Evolutionary conservation across 352 stramenopile species (phyloP).

Genomic region (Phytophthora syringae): DNA sequence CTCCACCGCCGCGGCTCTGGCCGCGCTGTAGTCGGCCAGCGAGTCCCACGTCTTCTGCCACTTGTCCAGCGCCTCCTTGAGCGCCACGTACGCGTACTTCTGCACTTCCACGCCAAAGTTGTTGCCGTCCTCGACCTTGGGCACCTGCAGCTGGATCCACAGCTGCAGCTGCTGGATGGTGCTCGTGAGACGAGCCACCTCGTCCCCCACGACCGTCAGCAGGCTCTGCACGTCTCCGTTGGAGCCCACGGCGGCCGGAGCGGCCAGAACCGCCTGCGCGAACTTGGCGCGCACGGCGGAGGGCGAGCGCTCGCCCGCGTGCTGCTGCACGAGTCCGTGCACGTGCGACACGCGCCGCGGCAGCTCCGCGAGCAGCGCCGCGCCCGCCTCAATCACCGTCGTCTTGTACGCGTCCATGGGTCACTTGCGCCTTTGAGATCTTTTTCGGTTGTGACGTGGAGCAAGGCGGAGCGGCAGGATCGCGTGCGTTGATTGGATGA

Average conservation of each 20-base stretch:
- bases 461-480: background rate
- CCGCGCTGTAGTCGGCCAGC: slow-evolving; percentile 72
- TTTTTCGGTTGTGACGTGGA: slow-evolving; percentile 39
- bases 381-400: slow-evolving; percentile 42
- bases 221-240: slow-evolving; percentile 55
- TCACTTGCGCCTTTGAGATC: slow-evolving; percentile 31
- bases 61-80: slow-evolving; percentile 69
- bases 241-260: slow-evolving; percentile 39
- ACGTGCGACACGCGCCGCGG: slow-evolving; percentile 49
- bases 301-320: slow-evolving; percentile 50
- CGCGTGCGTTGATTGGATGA: background rate
- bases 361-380: slow-evolving; percentile 55
- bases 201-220: slow-evolving; percentile 51
- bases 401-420: slow-evolving; percentile 65
- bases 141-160: slow-evolving; percentile 81
- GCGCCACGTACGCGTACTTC: slow-evolving; percentile 70
- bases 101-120: slow-evolving; percentile 91
- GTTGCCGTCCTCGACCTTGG: slow-evolving; percentile 84
- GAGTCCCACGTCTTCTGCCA: slow-evolving; percentile 84
- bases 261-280: slow-evolving; percentile 36
- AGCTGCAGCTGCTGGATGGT: slow-evolving; percentile 62
- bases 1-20: slow-evolving; percentile 68
- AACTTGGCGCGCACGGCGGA: slow-evolving; percentile 49
- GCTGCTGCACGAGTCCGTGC: slow-evolving; percentile 55
- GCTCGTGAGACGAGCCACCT: slow-evolving; percentile 56